Evolutionary conservation across 345 rosid species (phyloP), one percentile per base, ranked within the genome.

Genomic region (Xanthoceras sorbifolium): DNA sequence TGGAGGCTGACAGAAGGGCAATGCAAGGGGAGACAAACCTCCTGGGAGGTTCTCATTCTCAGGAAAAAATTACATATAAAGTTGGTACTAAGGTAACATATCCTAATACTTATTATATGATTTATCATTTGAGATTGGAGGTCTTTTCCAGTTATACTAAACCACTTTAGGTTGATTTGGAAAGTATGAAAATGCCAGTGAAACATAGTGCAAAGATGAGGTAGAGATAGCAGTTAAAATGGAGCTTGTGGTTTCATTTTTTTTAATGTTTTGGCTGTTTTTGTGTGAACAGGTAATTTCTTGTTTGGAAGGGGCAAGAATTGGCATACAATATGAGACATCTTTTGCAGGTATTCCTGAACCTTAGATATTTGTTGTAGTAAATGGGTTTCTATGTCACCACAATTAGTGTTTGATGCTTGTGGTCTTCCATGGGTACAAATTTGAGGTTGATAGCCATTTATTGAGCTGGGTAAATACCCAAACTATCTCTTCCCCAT

Each of bases 241-340:
- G 38, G n/a, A 26, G 34, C 22, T 15, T 15, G 72, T 44, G 22
- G n/a, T 22, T 44, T 54, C 40, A 44, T 78, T 70, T 57, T 70
- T 57, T 38, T 76, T 31, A 60, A 69, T 55, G 71, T 72, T 61
- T 55, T 48, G 46, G 52, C 71, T 62, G 50, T 9, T 70, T 15
- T 69, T 34, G 28, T 70, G 72, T 60, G 26, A 82, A 80, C 93
- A 96, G 98, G 87, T 93, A 72, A 90, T 96, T 55, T 92, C 88
- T 82, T 91, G 97, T 79, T 76, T 93, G 83, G 98, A 92, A 78
- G 97, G 99, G 65, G 88, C 92, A 36, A 90, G 99, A 82, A 91
- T 96, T 75, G 99, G 99, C 72, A 91, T 96, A 77, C 93, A 83
- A 83, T 96, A 91, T 75, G 98, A 92, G 88, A 92, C 97, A 36